Percentiles rank a stretch among this genome's conserved stretches.
phyloP scores from a whole-genome alignment of 495 filamentous ascomycete species.

The Saxispiralis lemnorum region DNA sequence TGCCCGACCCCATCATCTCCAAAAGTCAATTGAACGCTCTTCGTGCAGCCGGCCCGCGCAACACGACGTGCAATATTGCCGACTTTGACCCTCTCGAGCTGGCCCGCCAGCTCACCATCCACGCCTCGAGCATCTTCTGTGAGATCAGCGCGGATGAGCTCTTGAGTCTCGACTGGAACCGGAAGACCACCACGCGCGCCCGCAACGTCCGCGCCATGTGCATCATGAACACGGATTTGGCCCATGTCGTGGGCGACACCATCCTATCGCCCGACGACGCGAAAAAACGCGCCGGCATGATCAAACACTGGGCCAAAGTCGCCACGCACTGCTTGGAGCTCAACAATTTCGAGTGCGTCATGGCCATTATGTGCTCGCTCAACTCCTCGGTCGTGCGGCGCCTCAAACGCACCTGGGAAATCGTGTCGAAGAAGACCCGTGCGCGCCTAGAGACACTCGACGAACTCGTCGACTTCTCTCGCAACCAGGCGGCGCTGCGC shows the following conservation, averaged over 20 bases:
- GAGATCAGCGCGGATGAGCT: slow-evolving; percentile 85
- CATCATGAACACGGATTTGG: slow-evolving; percentile 71
- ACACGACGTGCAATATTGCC: slow-evolving; percentile 53
- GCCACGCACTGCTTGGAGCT: slow-evolving; percentile 70
- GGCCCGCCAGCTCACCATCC: slow-evolving; percentile 82
- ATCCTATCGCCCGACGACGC: slow-evolving; percentile 73
- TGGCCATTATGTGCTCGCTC: slow-evolving; percentile 89
- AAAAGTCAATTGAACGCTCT: slow-evolving; percentile 62
- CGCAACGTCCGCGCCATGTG: slow-evolving; percentile 95
- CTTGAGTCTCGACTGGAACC: slow-evolving; percentile 85
- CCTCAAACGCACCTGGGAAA: slow-evolving; percentile 86
- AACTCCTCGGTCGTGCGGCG: slow-evolving; percentile 81
- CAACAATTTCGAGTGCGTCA: slow-evolving; percentile 89
- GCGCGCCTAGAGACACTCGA: slow-evolving; percentile 59
- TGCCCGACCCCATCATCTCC: slow-evolving; percentile 50
- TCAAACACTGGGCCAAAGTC: slow-evolving; percentile 99
- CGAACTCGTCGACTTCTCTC: slow-evolving; percentile 65
- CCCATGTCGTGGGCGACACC: slow-evolving; percentile 87
- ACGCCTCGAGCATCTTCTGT: slow-evolving; percentile 85
- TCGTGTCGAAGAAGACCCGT: slow-evolving; percentile 72
- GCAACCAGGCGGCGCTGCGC: slow-evolving; percentile 84
- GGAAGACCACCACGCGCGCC: slow-evolving; percentile 57
- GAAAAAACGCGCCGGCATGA: slow-evolving; percentile 74
- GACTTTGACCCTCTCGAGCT: slow-evolving; percentile 90
- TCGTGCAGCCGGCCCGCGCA: slow-evolving; percentile 54